phyloP scores from a whole-genome alignment of 169 alveolate genomes.

The Cryptosporidium canis region DNA sequence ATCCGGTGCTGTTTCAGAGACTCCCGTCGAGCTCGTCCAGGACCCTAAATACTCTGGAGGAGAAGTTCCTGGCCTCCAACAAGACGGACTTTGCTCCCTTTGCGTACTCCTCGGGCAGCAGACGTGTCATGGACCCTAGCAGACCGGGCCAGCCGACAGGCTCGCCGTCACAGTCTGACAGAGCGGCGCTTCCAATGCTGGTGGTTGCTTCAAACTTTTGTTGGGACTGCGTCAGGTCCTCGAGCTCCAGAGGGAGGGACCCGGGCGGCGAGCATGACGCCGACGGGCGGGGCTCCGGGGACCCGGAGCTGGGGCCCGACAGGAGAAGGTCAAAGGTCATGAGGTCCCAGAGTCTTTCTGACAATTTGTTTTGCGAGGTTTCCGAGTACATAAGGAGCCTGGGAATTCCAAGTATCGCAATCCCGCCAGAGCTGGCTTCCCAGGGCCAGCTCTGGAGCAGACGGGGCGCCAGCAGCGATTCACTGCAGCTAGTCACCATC shows the following conservation, averaged over 20 bases:
- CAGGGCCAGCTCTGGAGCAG: neutral
- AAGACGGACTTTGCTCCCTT: conserved; percentile 22
- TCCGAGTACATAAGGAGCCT: neutral
- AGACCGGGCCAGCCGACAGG: neutral
- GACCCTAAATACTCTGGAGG: conserved; percentile 40
- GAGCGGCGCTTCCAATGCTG: conserved; percentile 17
- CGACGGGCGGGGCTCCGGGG: neutral
- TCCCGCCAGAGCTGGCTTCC: neutral
- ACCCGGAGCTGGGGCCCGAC: neutral
- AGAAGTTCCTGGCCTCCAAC: conserved; percentile 34
- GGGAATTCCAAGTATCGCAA: neutral
- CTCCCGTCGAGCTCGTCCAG: conserved; percentile 69
- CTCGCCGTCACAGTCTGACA: neutral
- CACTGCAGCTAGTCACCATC: neutral
- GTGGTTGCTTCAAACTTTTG: conserved; percentile 36
- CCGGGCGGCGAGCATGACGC: neutral
- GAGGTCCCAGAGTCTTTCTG: neutral
- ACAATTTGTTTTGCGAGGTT: conserved; percentile 26
- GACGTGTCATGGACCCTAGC: neutral
- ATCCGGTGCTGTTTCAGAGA: conserved; percentile 67
- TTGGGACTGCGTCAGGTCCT: neutral
- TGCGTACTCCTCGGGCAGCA: neutral
- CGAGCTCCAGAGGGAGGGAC: neutral
- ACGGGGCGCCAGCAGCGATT: neutral
- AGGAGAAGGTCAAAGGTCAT: neutral